Base-by-base conservation (phyloP, 306 rosid genomes). In the Begonia loranthoides region DNA sequence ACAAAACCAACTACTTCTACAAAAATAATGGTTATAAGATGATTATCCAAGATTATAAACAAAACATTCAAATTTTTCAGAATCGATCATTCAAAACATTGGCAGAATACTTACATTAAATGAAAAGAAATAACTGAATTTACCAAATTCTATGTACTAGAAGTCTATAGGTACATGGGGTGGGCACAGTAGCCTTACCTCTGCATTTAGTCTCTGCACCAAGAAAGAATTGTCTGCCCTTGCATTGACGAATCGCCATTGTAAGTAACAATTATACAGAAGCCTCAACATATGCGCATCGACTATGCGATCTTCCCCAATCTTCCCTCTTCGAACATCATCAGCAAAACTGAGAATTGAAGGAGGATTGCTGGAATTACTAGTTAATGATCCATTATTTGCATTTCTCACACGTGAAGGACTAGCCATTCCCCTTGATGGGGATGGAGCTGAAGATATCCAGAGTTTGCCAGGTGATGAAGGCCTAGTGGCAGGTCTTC, bases 221-320 rank as follows among this genome's bases (percentile, higher is more conserved):
- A 75, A 68, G 44, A 76, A 83, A 13, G 93, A 45, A 68, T 74
- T 63, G 70, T 73, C 78, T 51, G 83, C 82, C 59, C 84, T 83
- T 24, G 99, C 95, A 57, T 86, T 86, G 14, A 71, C 77, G 16
- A 90, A 82, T 44, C 92, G 83, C 94, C 94, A 86, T 66, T 90
- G 99, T 74, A 90, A 47, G 17, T 70, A 70, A 63, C 94, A 76
- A 60, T 90, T 86, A 73, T 90, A 72, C 19, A 78, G 52, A 13
- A 90, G 81, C 79, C 96, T 86, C 74, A 90, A 60, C 36, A 45
- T 60, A 71, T 83, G 93, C 4, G 88, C 95, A 47, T 83, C 92
- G 16, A 51, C 61, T 6, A 80, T 57, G 44, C 78, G 64, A 38
- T 64, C 76, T 70, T 74, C 94, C 71, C 86, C 94, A 17, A 71